Conservation (phyloP, 306 rosid species). For the Vicia villosa region DNA sequence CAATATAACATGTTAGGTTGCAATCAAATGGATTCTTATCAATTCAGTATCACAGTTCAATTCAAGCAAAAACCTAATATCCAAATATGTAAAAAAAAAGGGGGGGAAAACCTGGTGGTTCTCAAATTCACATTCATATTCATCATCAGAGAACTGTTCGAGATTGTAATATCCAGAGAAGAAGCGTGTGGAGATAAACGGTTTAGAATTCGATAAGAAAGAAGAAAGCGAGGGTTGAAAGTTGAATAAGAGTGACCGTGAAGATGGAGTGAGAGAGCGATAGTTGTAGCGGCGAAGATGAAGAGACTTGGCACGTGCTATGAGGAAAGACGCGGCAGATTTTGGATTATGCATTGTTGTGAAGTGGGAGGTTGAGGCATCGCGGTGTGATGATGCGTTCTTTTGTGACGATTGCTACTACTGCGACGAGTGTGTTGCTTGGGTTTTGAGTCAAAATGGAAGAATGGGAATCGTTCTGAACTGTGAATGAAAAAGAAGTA, state of each 20-base stretch:
- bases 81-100: neutral
- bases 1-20: neutral
- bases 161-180: conserved; percentile 59
- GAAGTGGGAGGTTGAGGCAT: conserved; percentile 25
- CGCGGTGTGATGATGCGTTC: neutral
- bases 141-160: conserved; percentile 93
- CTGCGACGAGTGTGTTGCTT: no score
- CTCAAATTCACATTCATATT: conserved; percentile 74
- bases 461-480: neutral
- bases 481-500: neutral
- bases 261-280: conserved; percentile 6
- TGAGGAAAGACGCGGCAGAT: conserved; percentile 34
- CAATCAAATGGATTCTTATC: neutral
- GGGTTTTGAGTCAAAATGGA: neutral
- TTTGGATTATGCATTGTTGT: conserved; percentile 36
- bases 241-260: conserved; percentile 19
- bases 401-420: neutral
- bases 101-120: conserved; percentile 54
- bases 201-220: conserved; percentile 5
- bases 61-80: neutral
- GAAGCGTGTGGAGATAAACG: conserved; percentile 43
- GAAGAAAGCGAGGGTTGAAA: conserved; percentile 35
- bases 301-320: conserved; percentile 26
- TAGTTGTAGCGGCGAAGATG: conserved; percentile 30
- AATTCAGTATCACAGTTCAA: neutral